These are phyloP conservation scores for Aeschynomene evenia DNA, from an alignment of 306 rosid species.

Conservation along the genomic window DNA sequence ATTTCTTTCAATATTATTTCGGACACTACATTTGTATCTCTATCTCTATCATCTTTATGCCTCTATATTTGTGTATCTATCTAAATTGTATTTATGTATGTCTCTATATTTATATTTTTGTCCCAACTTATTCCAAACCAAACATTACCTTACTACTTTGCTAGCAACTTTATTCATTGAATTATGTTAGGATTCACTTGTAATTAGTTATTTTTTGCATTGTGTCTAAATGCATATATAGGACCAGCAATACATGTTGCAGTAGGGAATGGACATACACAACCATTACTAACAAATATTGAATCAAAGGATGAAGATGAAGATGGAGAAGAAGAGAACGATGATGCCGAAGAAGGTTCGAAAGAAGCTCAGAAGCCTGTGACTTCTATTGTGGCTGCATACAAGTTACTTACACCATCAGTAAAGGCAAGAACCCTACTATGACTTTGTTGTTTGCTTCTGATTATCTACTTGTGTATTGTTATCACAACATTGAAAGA, in stretches of 20 bases:
- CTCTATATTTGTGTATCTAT: too few relatives aligned
- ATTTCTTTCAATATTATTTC: too few relatives aligned
- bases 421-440: slow-evolving; percentile 51
- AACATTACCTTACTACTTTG: too few relatives aligned
- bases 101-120: too few relatives aligned
- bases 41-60: too few relatives aligned
- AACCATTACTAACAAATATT: slow-evolving; percentile 57
- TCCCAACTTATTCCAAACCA: too few relatives aligned
- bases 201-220: background rate
- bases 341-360: slow-evolving; percentile 45
- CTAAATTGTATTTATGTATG: too few relatives aligned
- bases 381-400: slow-evolving; percentile 63
- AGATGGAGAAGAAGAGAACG: slow-evolving; percentile 54
- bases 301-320: slow-evolving; percentile 45
- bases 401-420: slow-evolving; percentile 82
- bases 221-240: slow-evolving; percentile 26
- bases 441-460: background rate
- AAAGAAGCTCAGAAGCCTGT: slow-evolving; percentile 58
- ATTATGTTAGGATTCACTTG: background rate
- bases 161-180: background rate
- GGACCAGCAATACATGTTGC: slow-evolving; percentile 49
- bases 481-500: background rate
- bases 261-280: slow-evolving; percentile 44
- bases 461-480: background rate
- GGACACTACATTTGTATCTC: too few relatives aligned